These are phyloP conservation scores for Lactarius sanguifluus DNA, from an alignment of 768 basidiomycete genomes.

Conservation along the genomic window DNA sequence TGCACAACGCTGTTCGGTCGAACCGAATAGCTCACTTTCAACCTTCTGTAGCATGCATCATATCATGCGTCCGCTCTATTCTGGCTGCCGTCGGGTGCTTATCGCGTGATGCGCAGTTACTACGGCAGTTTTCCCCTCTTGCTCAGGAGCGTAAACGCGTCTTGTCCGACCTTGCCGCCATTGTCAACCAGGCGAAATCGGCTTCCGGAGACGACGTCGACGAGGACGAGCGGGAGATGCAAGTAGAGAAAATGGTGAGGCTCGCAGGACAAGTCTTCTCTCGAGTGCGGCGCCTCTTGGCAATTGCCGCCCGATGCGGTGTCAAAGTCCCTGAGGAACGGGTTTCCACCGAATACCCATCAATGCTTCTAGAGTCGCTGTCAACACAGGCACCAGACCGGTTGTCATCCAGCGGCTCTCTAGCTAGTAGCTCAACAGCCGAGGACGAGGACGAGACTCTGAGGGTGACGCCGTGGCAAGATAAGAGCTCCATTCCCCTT, in stretches of 20 bases:
- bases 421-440: constrained; percentile 11
- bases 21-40: constrained; percentile 83
- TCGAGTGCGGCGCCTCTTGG: constrained; percentile 76
- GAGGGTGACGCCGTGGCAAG: constrained; percentile 10
- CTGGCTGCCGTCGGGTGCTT: constrained; percentile 82
- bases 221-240: constrained; percentile 50
- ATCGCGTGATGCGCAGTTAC: constrained; percentile 72
- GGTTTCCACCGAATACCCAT: constrained; percentile 21
- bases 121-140: constrained; percentile 64
- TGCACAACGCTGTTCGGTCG: constrained; percentile 82
- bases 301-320: constrained; percentile 72
- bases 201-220: constrained; percentile 53
- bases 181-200: constrained; percentile 78
- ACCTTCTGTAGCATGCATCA: constrained; percentile 91
- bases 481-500: constrained; percentile 27
- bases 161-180: constrained; percentile 71
- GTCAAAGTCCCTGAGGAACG: constrained; percentile 53
- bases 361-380: constrained; percentile 26
- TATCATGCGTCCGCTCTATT: constrained; percentile 88
- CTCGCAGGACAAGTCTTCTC: constrained; percentile 79
- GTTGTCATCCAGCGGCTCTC: constrained; percentile 10
- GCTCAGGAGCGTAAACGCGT: constrained; percentile 80
- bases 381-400: constrained; percentile 25
- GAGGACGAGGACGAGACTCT: constrained; percentile 29
- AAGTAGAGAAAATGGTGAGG: constrained; percentile 76